A percentile compares a stretch with the other conserved stretches of the same genome.
phyloP scores from a whole-genome alignment of 2,329 filamentous ascomycete species.

The Diaporthe australafricana region DNA sequence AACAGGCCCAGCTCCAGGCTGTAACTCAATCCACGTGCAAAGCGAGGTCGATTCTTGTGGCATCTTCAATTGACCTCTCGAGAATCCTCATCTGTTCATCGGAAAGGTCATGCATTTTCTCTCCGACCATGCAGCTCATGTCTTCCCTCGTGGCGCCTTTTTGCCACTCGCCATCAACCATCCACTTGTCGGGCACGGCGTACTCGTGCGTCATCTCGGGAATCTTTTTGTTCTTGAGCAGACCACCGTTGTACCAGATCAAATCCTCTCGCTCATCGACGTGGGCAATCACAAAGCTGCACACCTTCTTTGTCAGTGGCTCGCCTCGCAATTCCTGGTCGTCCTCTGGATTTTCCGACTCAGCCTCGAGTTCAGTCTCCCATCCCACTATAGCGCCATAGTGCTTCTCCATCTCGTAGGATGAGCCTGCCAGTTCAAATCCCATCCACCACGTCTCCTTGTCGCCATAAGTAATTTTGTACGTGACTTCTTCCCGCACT shows the following conservation, averaged over 20 bases:
- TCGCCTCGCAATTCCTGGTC: neutral
- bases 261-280: constrained; percentile 51
- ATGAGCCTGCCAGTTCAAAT: constrained; percentile 52
- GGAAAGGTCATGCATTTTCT: constrained; percentile 23
- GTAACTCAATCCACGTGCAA: neutral
- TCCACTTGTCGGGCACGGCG: constrained; percentile 52
- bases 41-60: constrained; percentile 38
- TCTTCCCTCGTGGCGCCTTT: constrained; percentile 48
- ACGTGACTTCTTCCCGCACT: constrained; percentile 54
- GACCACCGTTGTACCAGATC: constrained; percentile 57
- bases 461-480: constrained; percentile 56
- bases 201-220: constrained; percentile 44
- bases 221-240: constrained; percentile 53
- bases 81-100: constrained; percentile 31
- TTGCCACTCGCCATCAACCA: constrained; percentile 53
- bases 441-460: constrained; percentile 61
- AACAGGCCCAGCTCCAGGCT: no score
- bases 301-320: constrained; percentile 43
- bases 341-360: neutral
- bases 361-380: constrained; percentile 31
- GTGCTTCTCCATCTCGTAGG: constrained; percentile 53
- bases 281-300: constrained; percentile 57
- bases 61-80: constrained; percentile 38
- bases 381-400: constrained; percentile 56
- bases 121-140: constrained; percentile 52